Conservation (phyloP, 2,329 filamentous ascomycete genomes). For the Pseudopithomyces maydicus region DNA sequence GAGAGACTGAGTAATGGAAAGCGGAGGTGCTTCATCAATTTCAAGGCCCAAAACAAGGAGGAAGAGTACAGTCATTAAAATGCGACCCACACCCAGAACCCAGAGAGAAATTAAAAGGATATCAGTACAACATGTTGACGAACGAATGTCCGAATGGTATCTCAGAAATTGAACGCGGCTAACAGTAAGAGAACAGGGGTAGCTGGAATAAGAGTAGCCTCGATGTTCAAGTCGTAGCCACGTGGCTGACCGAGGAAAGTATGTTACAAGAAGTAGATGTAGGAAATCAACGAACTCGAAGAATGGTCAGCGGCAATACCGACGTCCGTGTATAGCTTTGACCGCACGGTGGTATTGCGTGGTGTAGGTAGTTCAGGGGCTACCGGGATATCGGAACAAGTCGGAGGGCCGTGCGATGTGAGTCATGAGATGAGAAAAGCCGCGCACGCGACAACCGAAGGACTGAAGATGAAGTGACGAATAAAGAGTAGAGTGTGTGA, state of each 20-base stretch:
- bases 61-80: conserved; percentile 11
- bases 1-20: conserved; percentile 1
- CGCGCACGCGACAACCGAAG: conserved; percentile 19
- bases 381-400: conserved; percentile 7
- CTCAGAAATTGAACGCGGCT: conserved; percentile 29
- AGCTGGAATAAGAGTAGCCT: conserved; percentile 17
- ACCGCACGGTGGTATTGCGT: conserved; percentile 2
- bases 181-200: not conserved
- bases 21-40: conserved; percentile 17
- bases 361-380: not conserved
- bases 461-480: conserved; percentile 13
- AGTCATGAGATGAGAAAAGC: conserved; percentile 27
- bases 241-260: conserved; percentile 27
- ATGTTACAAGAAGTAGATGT: conserved; percentile 38
- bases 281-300: not conserved
- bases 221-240: conserved; percentile 22
- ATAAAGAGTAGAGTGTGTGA: conserved; percentile 13
- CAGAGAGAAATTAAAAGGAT: conserved; percentile 12
- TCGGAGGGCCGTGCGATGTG: conserved; percentile 19
- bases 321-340: not conserved
- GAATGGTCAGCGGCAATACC: conserved; percentile 3
- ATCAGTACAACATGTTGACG: conserved; percentile 38
- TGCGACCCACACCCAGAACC: not conserved
- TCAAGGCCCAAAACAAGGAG: conserved; percentile 12
- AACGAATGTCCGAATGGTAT: conserved; percentile 43